Conservation (phyloP, 805 yeast genomes). For the Ogataea allantospora region DNA sequence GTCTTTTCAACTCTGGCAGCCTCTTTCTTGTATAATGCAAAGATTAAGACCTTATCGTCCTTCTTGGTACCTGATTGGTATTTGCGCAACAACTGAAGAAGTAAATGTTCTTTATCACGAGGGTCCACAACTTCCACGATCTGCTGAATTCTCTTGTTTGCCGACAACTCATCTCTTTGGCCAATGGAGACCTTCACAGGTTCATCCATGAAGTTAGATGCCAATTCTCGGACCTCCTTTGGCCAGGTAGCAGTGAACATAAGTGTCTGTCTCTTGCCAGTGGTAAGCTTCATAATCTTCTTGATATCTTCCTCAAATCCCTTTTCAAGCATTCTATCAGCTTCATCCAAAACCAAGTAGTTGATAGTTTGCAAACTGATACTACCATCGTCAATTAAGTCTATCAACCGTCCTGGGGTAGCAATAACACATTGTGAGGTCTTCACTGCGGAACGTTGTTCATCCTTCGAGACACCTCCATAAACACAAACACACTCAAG, state of each 20-base stretch:
- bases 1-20: conserved; percentile 86
- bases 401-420: conserved; percentile 96
- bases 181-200: conserved; percentile 95
- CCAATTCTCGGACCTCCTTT: conserved; percentile 93
- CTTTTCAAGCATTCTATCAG: conserved; percentile 97
- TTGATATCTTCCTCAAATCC: conserved; percentile 98
- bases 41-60: conserved; percentile 82
- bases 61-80: conserved; percentile 64
- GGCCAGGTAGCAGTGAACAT: conserved; percentile 99
- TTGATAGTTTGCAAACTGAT: conserved; percentile 64
- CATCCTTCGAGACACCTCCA: conserved; percentile 97
- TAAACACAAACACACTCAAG: conserved; percentile 81
- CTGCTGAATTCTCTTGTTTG: conserved; percentile 92
- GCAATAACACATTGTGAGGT: conserved; percentile 83
- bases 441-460: conserved; percentile 70
- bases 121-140: conserved; percentile 90
- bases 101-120: conserved; percentile 70
- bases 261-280: conserved; percentile 73
- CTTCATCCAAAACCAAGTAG: conserved; percentile 91
- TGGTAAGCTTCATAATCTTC: conserved; percentile 64
- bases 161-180: conserved; percentile 88
- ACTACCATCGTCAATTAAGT: conserved; percentile 84
- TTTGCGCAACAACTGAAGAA: conserved; percentile 68
- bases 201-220: conserved; percentile 72
- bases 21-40: conserved; percentile 95